phyloP scores from a whole-genome alignment of 2,329 filamentous ascomycete genomes.

The Fusarium coicis region DNA sequence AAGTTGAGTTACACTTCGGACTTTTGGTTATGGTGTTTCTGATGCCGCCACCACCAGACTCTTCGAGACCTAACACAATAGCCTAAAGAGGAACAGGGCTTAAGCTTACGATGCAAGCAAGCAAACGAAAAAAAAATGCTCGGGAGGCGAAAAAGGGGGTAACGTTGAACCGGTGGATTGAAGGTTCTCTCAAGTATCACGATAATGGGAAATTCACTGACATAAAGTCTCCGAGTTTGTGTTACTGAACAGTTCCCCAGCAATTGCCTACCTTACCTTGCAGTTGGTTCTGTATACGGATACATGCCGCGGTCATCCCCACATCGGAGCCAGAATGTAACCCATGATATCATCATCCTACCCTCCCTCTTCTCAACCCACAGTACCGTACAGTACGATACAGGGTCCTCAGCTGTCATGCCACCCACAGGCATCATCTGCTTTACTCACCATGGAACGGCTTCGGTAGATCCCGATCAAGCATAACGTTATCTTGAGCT shows the following conservation, averaged over 20 bases:
- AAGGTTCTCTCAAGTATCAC: not conserved
- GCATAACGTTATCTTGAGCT: slow-evolving; percentile 3
- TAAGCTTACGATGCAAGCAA: not conserved
- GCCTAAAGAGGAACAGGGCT: slow-evolving; percentile 19
- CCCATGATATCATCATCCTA: slow-evolving; percentile 45
- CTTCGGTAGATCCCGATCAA: slow-evolving; percentile 37
- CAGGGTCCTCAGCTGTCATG: slow-evolving; percentile 33
- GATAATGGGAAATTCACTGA: not conserved
- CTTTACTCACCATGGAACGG: slow-evolving; percentile 3
- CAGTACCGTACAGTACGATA: not conserved
- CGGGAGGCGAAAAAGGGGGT: not conserved
- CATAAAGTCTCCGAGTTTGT: slow-evolving; percentile 13
- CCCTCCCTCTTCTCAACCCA: slow-evolving; percentile 25
- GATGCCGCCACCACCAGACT: slow-evolving; percentile 29
- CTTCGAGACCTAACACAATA: slow-evolving; percentile 27
- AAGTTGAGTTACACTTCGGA: not conserved
- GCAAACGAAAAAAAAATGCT: not conserved
- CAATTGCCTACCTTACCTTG: not conserved
- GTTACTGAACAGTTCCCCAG: not conserved
- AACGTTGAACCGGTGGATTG: not conserved
- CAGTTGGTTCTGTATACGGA: not conserved
- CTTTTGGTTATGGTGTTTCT: not conserved
- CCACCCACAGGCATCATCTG: slow-evolving; percentile 39
- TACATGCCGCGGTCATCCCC: slow-evolving; percentile 22
- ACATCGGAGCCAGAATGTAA: slow-evolving; percentile 21